Evolutionary conservation across 352 stramenopile species (phyloP), one percentile per base, ranked within the genome.

Genomic region (Globisporangium orthogonon): DNA sequence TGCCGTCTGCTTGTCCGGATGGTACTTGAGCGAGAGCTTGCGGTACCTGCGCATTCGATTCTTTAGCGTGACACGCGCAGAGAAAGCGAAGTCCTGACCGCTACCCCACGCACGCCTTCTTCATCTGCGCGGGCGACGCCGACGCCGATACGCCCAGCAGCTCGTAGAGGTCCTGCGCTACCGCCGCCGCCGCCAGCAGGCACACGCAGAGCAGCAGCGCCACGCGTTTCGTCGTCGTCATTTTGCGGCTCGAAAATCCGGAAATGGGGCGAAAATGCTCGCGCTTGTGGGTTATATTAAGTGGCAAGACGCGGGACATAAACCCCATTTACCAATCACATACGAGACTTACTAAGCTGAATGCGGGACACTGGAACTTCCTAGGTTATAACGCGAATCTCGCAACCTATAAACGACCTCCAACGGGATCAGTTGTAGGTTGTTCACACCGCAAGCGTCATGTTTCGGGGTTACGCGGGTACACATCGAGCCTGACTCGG

Each of bases 11-110:
- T 97, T 97, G 69, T 98, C 93, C 30, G 94, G 94, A 71, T 98
- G 94, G 65, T 97, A 98, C 69, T 97, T 91, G 48, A 97, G 79
- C 60, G 83, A 95, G 43, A 98, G 68, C 66, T 96, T 96, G 48
- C 92, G 77, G 75, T 98, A 98, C 56, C 76, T 86, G 49, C 33
- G 50, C 10, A 46, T 13, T 6, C 37, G 23, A 23, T 23, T 1
- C 0, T 23, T 23, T 23, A 23, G 23, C 23, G 23, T 23, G 23
- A 23, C 1, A 23, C 23, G 23, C 23, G 23, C 23, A 23, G 23
- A 23, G 23, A 23, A 23, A 33, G 57, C 40, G 17, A 11, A 37
- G 30, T 4, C 37, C 37, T 13, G 7, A 14, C 18, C 35, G 3
- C n/a, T 33, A 0, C 15, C 3, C 30, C 18, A 75, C 74, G 45